Percentiles rank a stretch among this genome's conserved stretches.
Evolutionary conservation across 164 flowering plant genomes (phyloP).

Genomic region (Euptelea pleiosperma): DNA sequence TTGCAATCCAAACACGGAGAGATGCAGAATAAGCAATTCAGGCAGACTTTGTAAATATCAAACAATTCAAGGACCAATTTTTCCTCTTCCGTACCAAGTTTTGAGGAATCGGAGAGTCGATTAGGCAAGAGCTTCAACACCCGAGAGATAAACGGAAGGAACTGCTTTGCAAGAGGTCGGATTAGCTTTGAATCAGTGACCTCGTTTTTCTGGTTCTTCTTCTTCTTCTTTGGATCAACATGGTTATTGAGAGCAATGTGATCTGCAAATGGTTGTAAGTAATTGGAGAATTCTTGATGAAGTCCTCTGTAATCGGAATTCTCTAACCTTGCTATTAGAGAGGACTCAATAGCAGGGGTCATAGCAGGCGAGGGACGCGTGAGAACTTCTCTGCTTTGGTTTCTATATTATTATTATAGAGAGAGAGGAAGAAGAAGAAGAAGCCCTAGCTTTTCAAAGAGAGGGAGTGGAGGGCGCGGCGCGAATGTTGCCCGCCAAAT

Average conservation of each 20-base stretch:
- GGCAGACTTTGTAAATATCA: slow-evolving; percentile 39
- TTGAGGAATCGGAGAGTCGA: slow-evolving; percentile 36
- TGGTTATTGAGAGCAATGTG: slow-evolving; percentile 8
- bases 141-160: slow-evolving; percentile 55
- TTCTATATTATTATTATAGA: too few species aligned
- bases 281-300: slow-evolving; percentile 3
- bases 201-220: slow-evolving; percentile 8
- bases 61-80: slow-evolving; percentile 33
- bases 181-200: slow-evolving; percentile 16
- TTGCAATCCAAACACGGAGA: slow-evolving; percentile 49
- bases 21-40: slow-evolving; percentile 23
- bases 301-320: slow-evolving; percentile 18
- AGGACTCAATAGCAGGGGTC: slow-evolving; percentile 16
- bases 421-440: too few species aligned
- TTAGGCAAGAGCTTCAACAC: slow-evolving; percentile 53
- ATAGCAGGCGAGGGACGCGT: slow-evolving; percentile 8
- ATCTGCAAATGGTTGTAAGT: slow-evolving; percentile 23
- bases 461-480: background rate
- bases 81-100: slow-evolving; percentile 13
- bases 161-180: slow-evolving; percentile 76
- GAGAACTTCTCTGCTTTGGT: too few species aligned
- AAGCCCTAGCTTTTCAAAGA: too few species aligned
- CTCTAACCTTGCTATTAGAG: slow-evolving; percentile 25
- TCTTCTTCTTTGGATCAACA: background rate
- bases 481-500: slow-evolving; percentile 15